These are phyloP conservation scores for Globisporangium acanthophoron DNA, from an alignment of 352 stramenopile genomes.

Conservation along the genomic window DNA sequence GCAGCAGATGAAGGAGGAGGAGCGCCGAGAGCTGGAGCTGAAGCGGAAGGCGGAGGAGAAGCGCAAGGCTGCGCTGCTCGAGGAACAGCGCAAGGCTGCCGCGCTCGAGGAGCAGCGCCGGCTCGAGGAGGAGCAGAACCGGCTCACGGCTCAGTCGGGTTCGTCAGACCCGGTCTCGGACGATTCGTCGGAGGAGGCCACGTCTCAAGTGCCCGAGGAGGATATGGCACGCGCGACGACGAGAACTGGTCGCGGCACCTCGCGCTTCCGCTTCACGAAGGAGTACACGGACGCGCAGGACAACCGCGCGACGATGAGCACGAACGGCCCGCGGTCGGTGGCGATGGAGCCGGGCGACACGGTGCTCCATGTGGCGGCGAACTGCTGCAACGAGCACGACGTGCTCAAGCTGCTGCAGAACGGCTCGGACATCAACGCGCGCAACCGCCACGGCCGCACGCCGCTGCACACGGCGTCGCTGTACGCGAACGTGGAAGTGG, in stretches of 20 bases:
- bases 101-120: conserved; percentile 34
- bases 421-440: conserved; percentile 80
- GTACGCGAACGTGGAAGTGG: conserved; percentile 78
- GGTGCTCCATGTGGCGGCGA: conserved; percentile 80
- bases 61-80: conserved; percentile 15
- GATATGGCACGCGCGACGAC: conserved; percentile 14
- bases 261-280: conserved; percentile 80
- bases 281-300: conserved; percentile 58
- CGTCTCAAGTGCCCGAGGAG: conserved; percentile 15
- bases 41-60: conserved; percentile 29
- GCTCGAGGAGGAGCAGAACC: conserved; percentile 48
- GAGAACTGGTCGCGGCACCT: conserved; percentile 34
- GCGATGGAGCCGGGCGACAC: conserved; percentile 85
- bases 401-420: conserved; percentile 84
- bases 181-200: conserved; percentile 54
- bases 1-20: conserved; percentile 25
- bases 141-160: conserved; percentile 49
- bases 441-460: conserved; percentile 71
- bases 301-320: conserved; percentile 24
- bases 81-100: conserved; percentile 41
- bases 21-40: conserved; percentile 17
- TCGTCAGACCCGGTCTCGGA: conserved; percentile 72
- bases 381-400: conserved; percentile 84
- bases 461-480: conserved; percentile 78
- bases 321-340: conserved; percentile 57